Evolutionary conservation across 257 asterid genomes (phyloP).

Genomic region (Sherardia arvensis): DNA sequence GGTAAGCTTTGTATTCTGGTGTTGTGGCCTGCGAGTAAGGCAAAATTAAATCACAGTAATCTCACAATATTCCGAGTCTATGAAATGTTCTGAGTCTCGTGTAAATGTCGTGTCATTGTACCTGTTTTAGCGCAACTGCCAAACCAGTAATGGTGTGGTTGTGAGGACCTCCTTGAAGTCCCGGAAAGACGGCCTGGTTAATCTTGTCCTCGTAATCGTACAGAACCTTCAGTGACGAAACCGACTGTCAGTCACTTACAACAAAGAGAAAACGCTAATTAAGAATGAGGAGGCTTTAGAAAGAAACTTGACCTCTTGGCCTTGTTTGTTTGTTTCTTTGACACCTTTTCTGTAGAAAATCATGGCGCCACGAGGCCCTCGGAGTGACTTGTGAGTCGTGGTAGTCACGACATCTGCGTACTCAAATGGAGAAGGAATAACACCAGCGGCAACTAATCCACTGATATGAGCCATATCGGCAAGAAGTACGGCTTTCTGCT

Average conservation of each 20-base stretch:
- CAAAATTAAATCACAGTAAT: not conserved
- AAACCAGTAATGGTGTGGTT: constrained; percentile 93
- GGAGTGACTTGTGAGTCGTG: constrained; percentile 90
- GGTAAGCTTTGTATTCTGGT: constrained; percentile 84
- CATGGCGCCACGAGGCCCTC: constrained; percentile 95
- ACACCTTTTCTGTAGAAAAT: constrained; percentile 84
- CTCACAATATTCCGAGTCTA: not conserved
- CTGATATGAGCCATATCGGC: constrained; percentile 98
- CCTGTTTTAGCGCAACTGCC: constrained; percentile 96
- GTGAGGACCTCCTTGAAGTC: constrained; percentile 99
- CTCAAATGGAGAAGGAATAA: constrained; percentile 61
- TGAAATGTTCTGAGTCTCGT: not conserved
- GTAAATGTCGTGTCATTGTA: constrained; percentile 3
- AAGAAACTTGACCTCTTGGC: constrained; percentile 54
- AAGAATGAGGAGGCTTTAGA: not conserved
- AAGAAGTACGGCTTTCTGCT: constrained; percentile 54
- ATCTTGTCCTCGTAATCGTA: constrained; percentile 89
- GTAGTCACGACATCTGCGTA: constrained; percentile 93
- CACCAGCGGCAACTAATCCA: constrained; percentile 98
- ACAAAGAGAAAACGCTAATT: not conserved
- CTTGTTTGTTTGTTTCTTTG: constrained; percentile 63
- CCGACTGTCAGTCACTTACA: not conserved
- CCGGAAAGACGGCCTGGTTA: constrained; percentile 98
- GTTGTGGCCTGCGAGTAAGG: constrained; percentile 47
- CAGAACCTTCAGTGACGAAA: constrained; percentile 40